Evolutionary conservation across 2,329 filamentous ascomycete genomes (phyloP).

Genomic region (Pezicula carpinea): DNA sequence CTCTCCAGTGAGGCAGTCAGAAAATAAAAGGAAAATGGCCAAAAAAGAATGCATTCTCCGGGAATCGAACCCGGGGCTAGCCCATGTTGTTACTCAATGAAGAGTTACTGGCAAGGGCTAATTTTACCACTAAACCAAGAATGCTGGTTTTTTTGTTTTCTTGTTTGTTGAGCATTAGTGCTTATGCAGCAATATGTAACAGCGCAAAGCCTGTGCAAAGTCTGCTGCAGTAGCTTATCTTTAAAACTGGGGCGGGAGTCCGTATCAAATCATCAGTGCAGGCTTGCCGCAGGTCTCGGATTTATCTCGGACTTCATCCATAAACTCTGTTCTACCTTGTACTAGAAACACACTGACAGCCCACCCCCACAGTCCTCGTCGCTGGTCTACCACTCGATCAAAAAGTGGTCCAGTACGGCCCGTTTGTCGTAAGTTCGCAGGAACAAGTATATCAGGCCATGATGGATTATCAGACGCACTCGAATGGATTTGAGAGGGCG

Average conservation of each 20-base stretch:
- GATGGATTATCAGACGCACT: conserved; percentile 65
- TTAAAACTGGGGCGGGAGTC: too few species aligned
- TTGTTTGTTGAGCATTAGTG: not conserved
- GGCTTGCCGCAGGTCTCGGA: not conserved
- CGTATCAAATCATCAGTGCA: too few species aligned
- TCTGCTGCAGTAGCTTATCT: too few species aligned
- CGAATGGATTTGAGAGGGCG: conserved; percentile 77
- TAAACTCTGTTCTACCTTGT: not conserved
- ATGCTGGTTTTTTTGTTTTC: conserved; percentile 7
- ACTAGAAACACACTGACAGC: conserved; percentile 13
- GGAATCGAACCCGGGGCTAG: conserved; percentile 21
- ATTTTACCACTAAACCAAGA: conserved; percentile 26
- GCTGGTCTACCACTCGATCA: conserved; percentile 79
- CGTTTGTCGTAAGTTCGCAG: conserved; percentile 72
- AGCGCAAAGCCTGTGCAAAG: too few species aligned
- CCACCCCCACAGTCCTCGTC: conserved; percentile 57
- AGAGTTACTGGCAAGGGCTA: too few species aligned
- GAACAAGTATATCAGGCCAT: conserved; percentile 74
- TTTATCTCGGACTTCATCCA: not conserved
- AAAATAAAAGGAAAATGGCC: too few species aligned
- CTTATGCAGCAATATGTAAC: too few species aligned
- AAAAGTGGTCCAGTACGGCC: conserved; percentile 77
- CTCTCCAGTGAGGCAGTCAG: too few species aligned
- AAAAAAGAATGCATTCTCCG: conserved; percentile 4
- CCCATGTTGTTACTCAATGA: conserved; percentile 12